Evolutionary conservation across 129 eudicot species (phyloP).

Genomic region (Flaveria sonorensis): DNA sequence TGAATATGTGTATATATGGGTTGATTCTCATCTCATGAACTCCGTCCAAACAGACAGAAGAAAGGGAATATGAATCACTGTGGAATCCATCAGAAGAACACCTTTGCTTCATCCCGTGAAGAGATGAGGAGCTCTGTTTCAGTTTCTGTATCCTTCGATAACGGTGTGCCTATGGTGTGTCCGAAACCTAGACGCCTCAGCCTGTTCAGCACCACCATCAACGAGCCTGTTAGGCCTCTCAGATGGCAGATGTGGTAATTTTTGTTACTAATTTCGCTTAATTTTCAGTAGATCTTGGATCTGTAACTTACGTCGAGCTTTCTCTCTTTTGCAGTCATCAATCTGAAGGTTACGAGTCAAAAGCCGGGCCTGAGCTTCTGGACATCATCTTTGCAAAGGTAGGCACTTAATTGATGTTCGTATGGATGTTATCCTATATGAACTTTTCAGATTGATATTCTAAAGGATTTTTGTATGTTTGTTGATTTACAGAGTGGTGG

Average conservation of each 20-base stretch:
- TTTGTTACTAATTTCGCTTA: neutral
- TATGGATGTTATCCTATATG: neutral
- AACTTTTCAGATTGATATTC: too few species aligned
- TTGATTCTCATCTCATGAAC: constrained; percentile 16
- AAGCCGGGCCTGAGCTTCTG: constrained; percentile 83
- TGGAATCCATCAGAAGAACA: constrained; percentile 50
- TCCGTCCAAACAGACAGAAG: constrained; percentile 12
- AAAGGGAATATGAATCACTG: constrained; percentile 53
- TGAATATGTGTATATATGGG: neutral
- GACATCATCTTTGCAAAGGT: constrained; percentile 91
- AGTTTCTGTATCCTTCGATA: constrained; percentile 41
- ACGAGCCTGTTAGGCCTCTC: constrained; percentile 43
- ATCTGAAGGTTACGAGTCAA: constrained; percentile 67
- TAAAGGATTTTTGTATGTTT: neutral
- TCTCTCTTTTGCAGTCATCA: constrained; percentile 52
- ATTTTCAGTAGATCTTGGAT: neutral
- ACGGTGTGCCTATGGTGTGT: constrained; percentile 72
- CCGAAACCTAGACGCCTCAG: constrained; percentile 79
- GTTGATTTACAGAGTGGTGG: constrained; percentile 35
- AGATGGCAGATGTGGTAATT: constrained; percentile 78
- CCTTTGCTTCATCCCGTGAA: constrained; percentile 54
- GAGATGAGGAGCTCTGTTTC: constrained; percentile 64
- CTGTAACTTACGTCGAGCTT: neutral
- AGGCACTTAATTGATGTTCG: neutral
- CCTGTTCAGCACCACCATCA: constrained; percentile 33